Percentiles rank a stretch among this genome's conserved stretches.
Evolutionary conservation across 371 early-diverging fungal species (phyloP).

Genomic region (Syncephalastrum racemosum): DNA sequence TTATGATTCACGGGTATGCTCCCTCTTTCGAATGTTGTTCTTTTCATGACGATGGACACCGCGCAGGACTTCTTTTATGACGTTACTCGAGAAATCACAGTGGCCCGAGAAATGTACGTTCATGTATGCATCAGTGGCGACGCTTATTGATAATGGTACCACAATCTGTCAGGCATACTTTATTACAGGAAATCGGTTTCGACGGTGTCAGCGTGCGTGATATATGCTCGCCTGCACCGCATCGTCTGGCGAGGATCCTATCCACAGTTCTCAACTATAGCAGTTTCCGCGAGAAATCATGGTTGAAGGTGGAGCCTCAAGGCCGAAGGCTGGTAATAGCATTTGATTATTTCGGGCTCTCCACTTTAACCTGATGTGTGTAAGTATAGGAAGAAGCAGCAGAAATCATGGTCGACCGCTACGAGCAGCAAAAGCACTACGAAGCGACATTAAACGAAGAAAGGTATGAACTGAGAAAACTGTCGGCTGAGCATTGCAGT

Average conservation of each 20-base stretch:
- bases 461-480: background rate
- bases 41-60: background rate
- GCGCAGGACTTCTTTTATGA: background rate
- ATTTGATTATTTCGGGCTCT: background rate
- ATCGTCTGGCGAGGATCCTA: conserved; percentile 22
- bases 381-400: conserved; percentile 4
- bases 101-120: background rate
- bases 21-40: background rate
- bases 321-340: conserved; percentile 10
- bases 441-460: background rate
- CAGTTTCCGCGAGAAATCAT: conserved; percentile 21
- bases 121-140: background rate
- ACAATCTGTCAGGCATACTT: conserved; percentile 5
- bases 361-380: background rate
- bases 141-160: background rate
- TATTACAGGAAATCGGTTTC: conserved; percentile 16
- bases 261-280: conserved; percentile 25
- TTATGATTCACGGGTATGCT: background rate
- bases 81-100: conserved; percentile 3
- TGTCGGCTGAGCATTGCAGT: background rate
- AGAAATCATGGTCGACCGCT: conserved; percentile 1
- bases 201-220: conserved; percentile 16
- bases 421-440: conserved; percentile 4
- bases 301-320: conserved; percentile 16
- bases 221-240: conserved; percentile 17